Evolutionary conservation across 768 basidiomycete genomes (phyloP).

Genomic region (Termitomyces sp.): DNA sequence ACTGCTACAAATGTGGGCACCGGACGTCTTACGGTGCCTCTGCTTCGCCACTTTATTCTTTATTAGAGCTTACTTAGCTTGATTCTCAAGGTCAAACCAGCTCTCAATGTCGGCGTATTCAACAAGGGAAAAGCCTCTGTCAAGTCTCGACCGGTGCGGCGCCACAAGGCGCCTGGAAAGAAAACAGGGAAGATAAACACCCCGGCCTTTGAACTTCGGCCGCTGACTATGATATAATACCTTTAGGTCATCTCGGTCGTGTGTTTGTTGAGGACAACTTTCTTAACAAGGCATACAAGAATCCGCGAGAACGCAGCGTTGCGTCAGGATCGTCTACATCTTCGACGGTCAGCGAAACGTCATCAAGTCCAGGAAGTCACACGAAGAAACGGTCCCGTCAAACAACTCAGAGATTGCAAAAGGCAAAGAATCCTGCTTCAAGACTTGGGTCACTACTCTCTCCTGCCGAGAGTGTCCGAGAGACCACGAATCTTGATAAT

Average conservation of each 20-base stretch:
- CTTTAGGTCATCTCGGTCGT: not conserved
- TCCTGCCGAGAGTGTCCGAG: not conserved
- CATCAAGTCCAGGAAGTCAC: not conserved
- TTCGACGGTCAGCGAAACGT: not conserved
- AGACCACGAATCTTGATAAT: not conserved
- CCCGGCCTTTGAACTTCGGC: not conserved
- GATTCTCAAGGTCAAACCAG: conserved; percentile 34
- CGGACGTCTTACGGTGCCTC: conserved; percentile 53
- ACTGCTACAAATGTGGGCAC: conserved; percentile 56
- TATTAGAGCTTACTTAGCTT: not conserved
- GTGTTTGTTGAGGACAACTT: conserved; percentile 8
- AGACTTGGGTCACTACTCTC: not conserved
- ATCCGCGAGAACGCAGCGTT: not conserved
- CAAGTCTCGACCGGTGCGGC: conserved; percentile 20
- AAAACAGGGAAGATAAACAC: conserved; percentile 21
- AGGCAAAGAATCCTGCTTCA: not conserved
- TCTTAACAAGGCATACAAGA: conserved; percentile 2
- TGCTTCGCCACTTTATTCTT: not conserved
- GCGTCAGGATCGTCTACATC: not conserved
- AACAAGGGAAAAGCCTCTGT: conserved; percentile 59
- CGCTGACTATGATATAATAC: not conserved
- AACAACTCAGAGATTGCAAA: not conserved
- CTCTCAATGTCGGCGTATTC: conserved; percentile 49
- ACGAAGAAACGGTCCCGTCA: not conserved
- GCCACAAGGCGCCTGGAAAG: conserved; percentile 12